Percentiles rank a stretch among this genome's conserved stretches.
phyloP scores from a whole-genome alignment of 23 red algal species.

The Gracilariopsis chorda region DNA sequence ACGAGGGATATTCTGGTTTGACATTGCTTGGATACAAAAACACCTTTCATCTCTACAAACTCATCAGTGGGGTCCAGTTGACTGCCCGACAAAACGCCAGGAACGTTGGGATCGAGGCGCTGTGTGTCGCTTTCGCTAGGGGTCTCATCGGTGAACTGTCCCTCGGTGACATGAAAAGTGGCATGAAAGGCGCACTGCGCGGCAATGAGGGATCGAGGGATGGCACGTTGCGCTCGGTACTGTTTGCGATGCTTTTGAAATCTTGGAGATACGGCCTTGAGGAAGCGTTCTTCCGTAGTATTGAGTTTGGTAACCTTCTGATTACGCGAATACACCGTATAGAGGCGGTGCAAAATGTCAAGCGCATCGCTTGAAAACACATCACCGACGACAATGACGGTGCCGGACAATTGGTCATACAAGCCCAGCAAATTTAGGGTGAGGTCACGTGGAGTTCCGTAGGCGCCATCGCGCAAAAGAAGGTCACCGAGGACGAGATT shows the following conservation, averaged over 20 bases:
- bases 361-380: not conserved
- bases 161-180: conserved; percentile 37
- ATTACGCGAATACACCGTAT: not conserved
- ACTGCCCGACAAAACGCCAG: conserved; percentile 12
- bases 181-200: conserved; percentile 37
- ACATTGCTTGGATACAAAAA: conserved; percentile 48
- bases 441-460: conserved; percentile 68
- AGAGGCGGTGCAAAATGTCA: conserved; percentile 39
- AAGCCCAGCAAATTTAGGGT: conserved; percentile 60
- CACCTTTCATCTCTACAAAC: conserved; percentile 71
- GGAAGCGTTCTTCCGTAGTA: not conserved
- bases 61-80: conserved; percentile 28
- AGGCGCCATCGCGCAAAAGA: conserved; percentile 69
- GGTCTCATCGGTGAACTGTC: conserved; percentile 24
- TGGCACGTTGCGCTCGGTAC: conserved; percentile 16
- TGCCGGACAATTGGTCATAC: conserved; percentile 53
- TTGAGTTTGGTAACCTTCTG: not conserved
- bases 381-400: conserved; percentile 72
- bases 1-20: conserved; percentile 44
- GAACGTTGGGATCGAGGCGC: not conserved
- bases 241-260: conserved; percentile 37
- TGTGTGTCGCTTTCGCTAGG: conserved; percentile 8
- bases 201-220: not conserved
- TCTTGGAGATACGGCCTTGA: conserved; percentile 18
- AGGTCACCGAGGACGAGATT: conserved; percentile 80